phyloP scores from a whole-genome alignment of 2,329 filamentous ascomycete genomes.

The Bipolaris gigantea region DNA sequence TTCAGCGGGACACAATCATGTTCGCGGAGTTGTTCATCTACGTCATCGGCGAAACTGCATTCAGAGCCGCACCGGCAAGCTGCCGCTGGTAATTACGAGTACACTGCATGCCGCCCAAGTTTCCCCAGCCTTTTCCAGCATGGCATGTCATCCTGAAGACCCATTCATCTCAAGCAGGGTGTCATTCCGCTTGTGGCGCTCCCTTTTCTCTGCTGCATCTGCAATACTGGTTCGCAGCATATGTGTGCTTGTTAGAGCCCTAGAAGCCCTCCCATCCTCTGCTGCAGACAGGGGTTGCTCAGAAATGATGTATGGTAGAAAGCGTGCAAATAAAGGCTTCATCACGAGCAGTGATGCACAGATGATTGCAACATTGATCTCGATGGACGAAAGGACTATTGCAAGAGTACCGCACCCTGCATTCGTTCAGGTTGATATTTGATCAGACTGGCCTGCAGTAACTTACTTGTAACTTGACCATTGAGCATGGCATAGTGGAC shows the following conservation, averaged over 20 bases:
- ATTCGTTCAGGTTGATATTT: not conserved
- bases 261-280: conserved; percentile 16
- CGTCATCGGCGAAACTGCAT: conserved; percentile 18
- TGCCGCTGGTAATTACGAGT: not conserved
- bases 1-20: not conserved
- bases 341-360: conserved; percentile 50
- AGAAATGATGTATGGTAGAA: conserved; percentile 39
- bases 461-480: conserved; percentile 30
- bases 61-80: conserved; percentile 4
- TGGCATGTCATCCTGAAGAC: not conserved
- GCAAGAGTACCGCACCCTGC: conserved; percentile 45
- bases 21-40: conserved; percentile 8
- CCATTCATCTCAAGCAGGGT: conserved; percentile 5
- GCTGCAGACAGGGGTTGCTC: conserved; percentile 20
- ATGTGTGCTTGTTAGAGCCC: conserved; percentile 18
- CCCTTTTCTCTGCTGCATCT: conserved; percentile 13
- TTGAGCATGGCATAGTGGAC: conserved; percentile 23
- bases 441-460: not conserved
- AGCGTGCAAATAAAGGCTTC: conserved; percentile 45
- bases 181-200: conserved; percentile 11
- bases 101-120: not conserved
- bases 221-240: conserved; percentile 3
- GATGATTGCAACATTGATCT: conserved; percentile 50
- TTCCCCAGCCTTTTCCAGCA: not conserved
- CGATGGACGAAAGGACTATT: conserved; percentile 47